phyloP scores from a whole-genome alignment of 2,329 filamentous ascomycete species.

The Bertia moriformis region DNA sequence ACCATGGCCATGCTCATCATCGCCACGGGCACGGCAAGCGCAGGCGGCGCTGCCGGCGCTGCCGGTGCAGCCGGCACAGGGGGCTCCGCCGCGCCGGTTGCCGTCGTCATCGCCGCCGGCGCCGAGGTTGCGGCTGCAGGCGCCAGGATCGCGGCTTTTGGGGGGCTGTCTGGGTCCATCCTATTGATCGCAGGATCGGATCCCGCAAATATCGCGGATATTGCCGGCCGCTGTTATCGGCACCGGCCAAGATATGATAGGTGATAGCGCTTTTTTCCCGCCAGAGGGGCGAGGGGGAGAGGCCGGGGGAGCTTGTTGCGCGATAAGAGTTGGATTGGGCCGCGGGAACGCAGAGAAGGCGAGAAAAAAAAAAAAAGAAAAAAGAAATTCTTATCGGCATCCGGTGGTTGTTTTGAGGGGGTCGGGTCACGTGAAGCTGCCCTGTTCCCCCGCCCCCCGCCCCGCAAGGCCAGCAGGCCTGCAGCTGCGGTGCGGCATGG shows the following conservation, averaged over 20 bases:
- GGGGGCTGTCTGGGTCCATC: neutral
- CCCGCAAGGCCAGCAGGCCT: no score
- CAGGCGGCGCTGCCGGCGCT: no score
- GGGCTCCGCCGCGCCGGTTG: neutral
- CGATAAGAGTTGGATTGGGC: no score
- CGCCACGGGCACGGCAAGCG: slow-evolving; percentile 39
- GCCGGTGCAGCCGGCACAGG: no score
- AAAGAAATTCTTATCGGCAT: no score
- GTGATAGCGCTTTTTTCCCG: neutral
- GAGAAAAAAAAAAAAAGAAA: no score
- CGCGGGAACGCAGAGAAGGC: no score
- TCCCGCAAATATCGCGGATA: neutral
- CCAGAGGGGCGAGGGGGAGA: neutral
- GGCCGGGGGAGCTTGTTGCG: neutral
- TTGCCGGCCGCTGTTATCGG: neutral
- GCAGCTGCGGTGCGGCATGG: no score
- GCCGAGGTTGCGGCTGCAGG: neutral
- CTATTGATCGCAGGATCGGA: neutral
- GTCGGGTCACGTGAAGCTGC: no score
- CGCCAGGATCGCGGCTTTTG: no score
- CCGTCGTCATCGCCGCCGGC: neutral
- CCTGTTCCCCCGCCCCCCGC: no score
- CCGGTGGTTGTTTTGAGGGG: no score
- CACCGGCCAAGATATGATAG: neutral
- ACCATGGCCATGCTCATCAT: slow-evolving; percentile 40